These are phyloP conservation scores for Lactifluus hygrophoroides DNA, from an alignment of 768 basidiomycete species.

Conservation along the genomic window DNA sequence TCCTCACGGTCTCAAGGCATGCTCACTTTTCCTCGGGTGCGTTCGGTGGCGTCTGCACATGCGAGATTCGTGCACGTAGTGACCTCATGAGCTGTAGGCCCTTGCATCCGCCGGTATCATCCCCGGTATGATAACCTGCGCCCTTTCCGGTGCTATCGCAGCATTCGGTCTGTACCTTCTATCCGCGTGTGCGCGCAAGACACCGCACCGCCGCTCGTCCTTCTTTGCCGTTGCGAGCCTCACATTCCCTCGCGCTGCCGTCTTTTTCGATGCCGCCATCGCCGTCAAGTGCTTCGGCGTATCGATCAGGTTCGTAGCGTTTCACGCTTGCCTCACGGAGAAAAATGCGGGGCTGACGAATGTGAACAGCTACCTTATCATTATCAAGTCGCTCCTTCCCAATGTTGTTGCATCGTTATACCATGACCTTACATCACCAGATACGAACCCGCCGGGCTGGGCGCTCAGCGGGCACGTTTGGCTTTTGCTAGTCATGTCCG, in stretches of 20 bases:
- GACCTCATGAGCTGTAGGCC: constrained; percentile 46
- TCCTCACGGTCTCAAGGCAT: constrained; percentile 45
- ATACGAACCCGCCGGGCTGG: constrained; percentile 66
- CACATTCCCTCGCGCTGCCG: constrained; percentile 80
- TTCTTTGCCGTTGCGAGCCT: constrained; percentile 79
- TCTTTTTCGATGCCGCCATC: constrained; percentile 91
- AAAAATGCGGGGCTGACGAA: not conserved
- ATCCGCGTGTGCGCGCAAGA: constrained; percentile 68
- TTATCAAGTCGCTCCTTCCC: constrained; percentile 89
- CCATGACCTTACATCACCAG: constrained; percentile 61
- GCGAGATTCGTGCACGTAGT: not conserved
- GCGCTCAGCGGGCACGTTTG: constrained; percentile 70
- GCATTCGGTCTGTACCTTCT: constrained; percentile 87
- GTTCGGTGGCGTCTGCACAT: constrained; percentile 13
- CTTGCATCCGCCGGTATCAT: constrained; percentile 86
- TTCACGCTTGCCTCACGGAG: not conserved
- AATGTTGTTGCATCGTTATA: constrained; percentile 80
- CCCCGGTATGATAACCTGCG: constrained; percentile 83
- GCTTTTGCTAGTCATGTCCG: constrained; percentile 68
- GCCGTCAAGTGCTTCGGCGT: constrained; percentile 97
- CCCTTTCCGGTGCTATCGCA: constrained; percentile 67
- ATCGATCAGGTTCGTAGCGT: constrained; percentile 62
- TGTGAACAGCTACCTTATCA: constrained; percentile 66
- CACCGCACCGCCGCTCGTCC: constrained; percentile 66
- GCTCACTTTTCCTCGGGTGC: constrained; percentile 79